A percentile compares a stretch with the other conserved stretches of the same genome.
Evolutionary conservation across 495 filamentous ascomycete genomes (phyloP).

Genomic region (Hypoxylon fragiforme): DNA sequence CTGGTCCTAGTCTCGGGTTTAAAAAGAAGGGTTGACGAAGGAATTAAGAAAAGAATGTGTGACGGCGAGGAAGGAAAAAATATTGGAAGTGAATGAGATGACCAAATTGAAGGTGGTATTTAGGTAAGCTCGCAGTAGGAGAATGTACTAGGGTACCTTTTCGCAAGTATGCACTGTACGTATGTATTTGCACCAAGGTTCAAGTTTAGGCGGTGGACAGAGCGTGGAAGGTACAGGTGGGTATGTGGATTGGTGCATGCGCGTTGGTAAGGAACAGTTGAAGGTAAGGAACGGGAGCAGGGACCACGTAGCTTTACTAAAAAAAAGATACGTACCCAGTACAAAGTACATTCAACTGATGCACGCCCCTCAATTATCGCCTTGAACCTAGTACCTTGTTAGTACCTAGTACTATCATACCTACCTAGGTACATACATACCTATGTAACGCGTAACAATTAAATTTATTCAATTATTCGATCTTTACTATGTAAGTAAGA

Average conservation of each 20-base stretch:
- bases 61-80: slow-evolving; percentile 22
- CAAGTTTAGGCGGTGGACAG: slow-evolving; percentile 22
- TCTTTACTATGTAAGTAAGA: too few species aligned
- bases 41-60: slow-evolving; percentile 21
- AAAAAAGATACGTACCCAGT: neutral
- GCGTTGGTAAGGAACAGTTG: slow-evolving; percentile 13
- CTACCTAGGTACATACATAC: too few species aligned
- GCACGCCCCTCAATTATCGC: too few species aligned
- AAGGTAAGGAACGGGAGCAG: slow-evolving; percentile 3
- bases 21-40: slow-evolving; percentile 7
- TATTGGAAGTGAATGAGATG: slow-evolving; percentile 34
- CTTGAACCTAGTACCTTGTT: too few species aligned
- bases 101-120: slow-evolving; percentile 25
- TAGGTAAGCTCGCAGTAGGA: slow-evolving; percentile 37
- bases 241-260: slow-evolving; percentile 2
- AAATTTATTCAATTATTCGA: too few species aligned
- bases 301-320: slow-evolving; percentile 9
- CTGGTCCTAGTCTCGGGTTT: neutral
- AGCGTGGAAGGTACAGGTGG: neutral
- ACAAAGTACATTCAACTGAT: too few species aligned
- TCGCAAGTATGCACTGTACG: neutral
- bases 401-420: too few species aligned
- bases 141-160: neutral
- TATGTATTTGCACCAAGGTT: neutral
- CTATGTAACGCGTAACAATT: too few species aligned